Evolutionary conservation across 2,329 filamentous ascomycete species (phyloP).

Genomic region (Hypoxylon sp.): DNA sequence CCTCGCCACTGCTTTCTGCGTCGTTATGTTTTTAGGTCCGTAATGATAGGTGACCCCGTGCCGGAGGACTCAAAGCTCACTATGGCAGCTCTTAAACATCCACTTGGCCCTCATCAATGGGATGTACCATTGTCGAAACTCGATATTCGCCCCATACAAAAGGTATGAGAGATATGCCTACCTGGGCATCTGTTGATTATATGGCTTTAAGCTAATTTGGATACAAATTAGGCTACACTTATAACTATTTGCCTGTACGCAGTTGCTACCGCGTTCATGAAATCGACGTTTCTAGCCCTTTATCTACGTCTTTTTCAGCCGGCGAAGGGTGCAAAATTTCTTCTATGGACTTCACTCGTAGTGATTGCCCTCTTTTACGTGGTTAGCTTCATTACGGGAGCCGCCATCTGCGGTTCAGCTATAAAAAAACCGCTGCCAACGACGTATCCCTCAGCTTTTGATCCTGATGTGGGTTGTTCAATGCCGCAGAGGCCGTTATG

Average conservation of each 20-base stretch:
- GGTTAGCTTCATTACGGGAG: slow-evolving; percentile 33
- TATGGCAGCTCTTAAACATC: slow-evolving; percentile 36
- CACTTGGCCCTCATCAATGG: slow-evolving; percentile 46
- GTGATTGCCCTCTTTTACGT: slow-evolving; percentile 41
- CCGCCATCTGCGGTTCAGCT: slow-evolving; percentile 35
- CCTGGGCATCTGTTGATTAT: background rate
- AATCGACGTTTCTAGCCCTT: slow-evolving; percentile 41
- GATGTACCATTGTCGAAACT: slow-evolving; percentile 40
- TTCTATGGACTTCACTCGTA: slow-evolving; percentile 42
- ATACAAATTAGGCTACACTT: slow-evolving; percentile 34
- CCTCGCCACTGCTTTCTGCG: slow-evolving; percentile 40
- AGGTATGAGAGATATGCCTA: slow-evolving; percentile 22
- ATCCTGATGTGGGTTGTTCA: slow-evolving; percentile 37
- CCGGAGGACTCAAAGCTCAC: background rate
- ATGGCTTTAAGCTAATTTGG: background rate
- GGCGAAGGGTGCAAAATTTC: slow-evolving; percentile 25
- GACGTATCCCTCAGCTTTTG: slow-evolving; percentile 20
- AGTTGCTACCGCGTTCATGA: slow-evolving; percentile 42
- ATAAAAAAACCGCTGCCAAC: slow-evolving; percentile 22
- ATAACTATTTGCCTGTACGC: slow-evolving; percentile 38
- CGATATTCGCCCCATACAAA: slow-evolving; percentile 23
- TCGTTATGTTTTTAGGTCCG: slow-evolving; percentile 36
- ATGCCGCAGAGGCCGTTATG: slow-evolving; percentile 31
- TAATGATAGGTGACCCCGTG: background rate
- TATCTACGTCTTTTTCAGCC: slow-evolving; percentile 46